Evolutionary conservation across 31 red algal genomes (phyloP), one percentile per base, ranked within the genome.

Genomic region (Asparagopsis taxiformis): DNA sequence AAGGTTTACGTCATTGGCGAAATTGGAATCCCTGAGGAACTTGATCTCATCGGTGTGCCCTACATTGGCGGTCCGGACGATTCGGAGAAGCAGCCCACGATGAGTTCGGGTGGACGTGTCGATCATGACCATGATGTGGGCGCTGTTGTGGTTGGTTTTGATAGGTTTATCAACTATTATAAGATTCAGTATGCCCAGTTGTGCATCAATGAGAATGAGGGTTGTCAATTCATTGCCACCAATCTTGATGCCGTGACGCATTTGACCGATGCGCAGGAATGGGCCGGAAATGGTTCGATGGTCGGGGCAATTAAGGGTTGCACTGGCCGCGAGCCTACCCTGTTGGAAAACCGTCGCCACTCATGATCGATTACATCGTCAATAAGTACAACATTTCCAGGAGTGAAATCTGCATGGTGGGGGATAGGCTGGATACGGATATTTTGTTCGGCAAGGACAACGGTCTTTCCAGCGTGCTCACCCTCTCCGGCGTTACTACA

Each of bases 161-260:
- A 99, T 62, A 81, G 97, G 4, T 74, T 89, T 58, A 84, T 99
- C 74, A 99, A 99, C 59, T 99, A 99, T 65, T 99, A 93, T 60
- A 99, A 99, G 76, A 94, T 94, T 64, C 96, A 99, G 78, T 95
- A 92, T 76, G 96, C 96, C 0, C 91, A 99, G 73, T 69, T 99
- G 7, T 99, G 96, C 64, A 92, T 99, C 59, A 90, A 88, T 33
- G 88, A 99, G 71, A 94, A 92, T 59, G 75, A 81, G 21, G 86
- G 84, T 5, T 94, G 91, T 70, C 44, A 89, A 50, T 99, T 99
- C 55, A 94, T 99, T 37, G 96, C 96, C 23, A 99, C 96, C 9
- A 99, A 99, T 67, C 54, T 89, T n/a, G 96, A 99, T 62, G 83
- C 90, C 8, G 96, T 99, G 6, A 99, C 96, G 8, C 96, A 99